Percentiles rank a stretch among this genome's conserved stretches.
Conservation (phyloP, 106 monocot species). For the Dendrobium officinale region DNA sequence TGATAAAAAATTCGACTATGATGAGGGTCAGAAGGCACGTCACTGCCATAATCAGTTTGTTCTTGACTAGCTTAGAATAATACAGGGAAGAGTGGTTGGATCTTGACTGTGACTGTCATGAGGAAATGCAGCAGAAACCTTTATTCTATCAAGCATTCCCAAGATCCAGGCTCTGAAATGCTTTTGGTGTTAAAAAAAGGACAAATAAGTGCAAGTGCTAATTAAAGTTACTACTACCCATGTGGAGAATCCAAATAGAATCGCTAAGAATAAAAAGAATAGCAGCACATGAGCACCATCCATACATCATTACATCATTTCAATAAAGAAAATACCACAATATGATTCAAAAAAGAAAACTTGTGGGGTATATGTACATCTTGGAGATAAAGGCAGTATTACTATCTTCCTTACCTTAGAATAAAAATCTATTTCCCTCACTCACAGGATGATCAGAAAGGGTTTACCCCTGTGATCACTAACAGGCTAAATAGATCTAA, state of each 20-base stretch:
- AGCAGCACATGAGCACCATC: no score
- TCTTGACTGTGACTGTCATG: neutral
- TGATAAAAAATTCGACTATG: neutral
- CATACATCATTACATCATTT: neutral
- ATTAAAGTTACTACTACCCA: no score
- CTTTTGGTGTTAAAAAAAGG: neutral
- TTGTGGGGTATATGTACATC: constrained; percentile 7
- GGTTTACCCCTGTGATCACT: constrained; percentile 3
- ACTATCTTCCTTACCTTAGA: neutral
- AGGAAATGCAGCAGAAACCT: neutral
- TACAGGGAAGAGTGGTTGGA: neutral
- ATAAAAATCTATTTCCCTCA: neutral
- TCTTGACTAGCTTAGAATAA: neutral
- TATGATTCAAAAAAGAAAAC: neutral
- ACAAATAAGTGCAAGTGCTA: no score
- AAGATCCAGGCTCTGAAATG: neutral
- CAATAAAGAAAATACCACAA: neutral
- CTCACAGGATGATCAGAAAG: neutral
- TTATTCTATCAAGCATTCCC: neutral
- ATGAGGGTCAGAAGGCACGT: neutral
- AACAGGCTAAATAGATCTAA: neutral
- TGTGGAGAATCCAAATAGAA: no score
- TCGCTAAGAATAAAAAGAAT: no score
- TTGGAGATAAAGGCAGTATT: neutral
- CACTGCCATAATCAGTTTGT: neutral